Percentiles rank a stretch among this genome's conserved stretches.
phyloP scores from a whole-genome alignment of 148 eudicot species.

The Fagopyrum tataricum region DNA sequence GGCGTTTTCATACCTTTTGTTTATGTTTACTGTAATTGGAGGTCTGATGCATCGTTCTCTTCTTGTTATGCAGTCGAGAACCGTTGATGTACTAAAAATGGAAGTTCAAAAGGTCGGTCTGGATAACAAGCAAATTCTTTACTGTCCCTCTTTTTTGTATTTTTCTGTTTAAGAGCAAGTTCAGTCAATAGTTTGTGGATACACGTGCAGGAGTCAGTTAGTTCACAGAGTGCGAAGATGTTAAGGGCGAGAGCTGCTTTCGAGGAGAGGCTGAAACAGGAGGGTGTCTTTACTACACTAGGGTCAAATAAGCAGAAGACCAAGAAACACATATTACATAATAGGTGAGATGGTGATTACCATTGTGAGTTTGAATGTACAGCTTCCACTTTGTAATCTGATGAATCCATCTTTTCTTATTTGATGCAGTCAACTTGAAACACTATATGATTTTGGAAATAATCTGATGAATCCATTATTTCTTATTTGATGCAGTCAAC shows the following conservation, averaged over 20 bases:
- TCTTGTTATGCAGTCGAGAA: neutral
- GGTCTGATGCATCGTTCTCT: neutral
- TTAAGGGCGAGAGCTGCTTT: slow-evolving; percentile 72
- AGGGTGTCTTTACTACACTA: slow-evolving; percentile 46
- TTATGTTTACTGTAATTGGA: neutral
- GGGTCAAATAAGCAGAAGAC: slow-evolving; percentile 28
- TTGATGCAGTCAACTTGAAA: neutral
- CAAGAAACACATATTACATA: slow-evolving; percentile 29
- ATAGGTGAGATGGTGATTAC: slow-evolving; percentile 43
- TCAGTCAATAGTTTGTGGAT: neutral
- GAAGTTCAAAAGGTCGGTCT: neutral
- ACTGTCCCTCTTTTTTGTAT: neutral
- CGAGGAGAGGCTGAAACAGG: slow-evolving; percentile 77
- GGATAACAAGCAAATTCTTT: slow-evolving; percentile 2
- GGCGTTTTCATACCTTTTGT: neutral
- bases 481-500: neutral
- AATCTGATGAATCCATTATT: neutral
- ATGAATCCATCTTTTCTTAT: neutral
- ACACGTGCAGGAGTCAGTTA: slow-evolving; percentile 46
- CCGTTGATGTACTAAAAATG: neutral
- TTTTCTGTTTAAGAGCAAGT: neutral
- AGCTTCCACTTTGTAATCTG: neutral
- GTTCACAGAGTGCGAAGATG: slow-evolving; percentile 72
- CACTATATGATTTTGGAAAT: no score
- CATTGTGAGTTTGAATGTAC: neutral